Evolutionary conservation across 148 eudicot genomes (phyloP).

Genomic region (Fallopia convolvulus): DNA sequence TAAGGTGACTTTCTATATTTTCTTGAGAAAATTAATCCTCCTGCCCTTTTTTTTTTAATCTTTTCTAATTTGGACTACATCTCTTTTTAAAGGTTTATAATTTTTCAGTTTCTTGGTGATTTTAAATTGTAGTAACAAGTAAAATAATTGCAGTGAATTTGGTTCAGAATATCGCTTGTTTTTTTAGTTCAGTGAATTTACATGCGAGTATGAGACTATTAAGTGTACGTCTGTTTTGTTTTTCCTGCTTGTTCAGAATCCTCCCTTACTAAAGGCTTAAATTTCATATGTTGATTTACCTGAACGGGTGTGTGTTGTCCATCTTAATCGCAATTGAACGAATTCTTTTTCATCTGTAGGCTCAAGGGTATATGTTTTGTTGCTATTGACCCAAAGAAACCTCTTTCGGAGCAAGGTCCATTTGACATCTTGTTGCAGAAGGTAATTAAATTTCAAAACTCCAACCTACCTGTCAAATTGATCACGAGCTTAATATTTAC

Average conservation of each 20-base stretch:
- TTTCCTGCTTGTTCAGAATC: background rate
- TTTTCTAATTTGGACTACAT: background rate
- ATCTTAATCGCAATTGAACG: slow-evolving; percentile 8
- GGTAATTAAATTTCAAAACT: slow-evolving; percentile 18
- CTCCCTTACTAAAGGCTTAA: background rate
- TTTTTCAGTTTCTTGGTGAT: background rate
- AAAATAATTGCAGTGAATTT: background rate
- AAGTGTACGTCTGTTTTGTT: background rate
- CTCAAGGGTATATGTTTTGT: slow-evolving; percentile 51
- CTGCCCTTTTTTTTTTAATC: background rate
- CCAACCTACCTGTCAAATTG: background rate
- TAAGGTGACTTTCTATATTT: background rate
- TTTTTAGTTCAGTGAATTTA: background rate
- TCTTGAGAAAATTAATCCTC: background rate
- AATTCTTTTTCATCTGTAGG: slow-evolving; percentile 25
- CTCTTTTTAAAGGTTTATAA: background rate
- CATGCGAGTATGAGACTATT: background rate
- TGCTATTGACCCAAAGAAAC: slow-evolving; percentile 46
- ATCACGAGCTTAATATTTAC: background rate
- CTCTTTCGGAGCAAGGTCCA: slow-evolving; percentile 67
- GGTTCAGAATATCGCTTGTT: background rate
- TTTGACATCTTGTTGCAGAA: slow-evolving; percentile 63
- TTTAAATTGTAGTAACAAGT: background rate
- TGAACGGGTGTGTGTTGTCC: background rate
- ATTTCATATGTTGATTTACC: background rate